Conservation (phyloP, 2,329 filamentous ascomycete genomes). For the Trichoderma sp. region DNA sequence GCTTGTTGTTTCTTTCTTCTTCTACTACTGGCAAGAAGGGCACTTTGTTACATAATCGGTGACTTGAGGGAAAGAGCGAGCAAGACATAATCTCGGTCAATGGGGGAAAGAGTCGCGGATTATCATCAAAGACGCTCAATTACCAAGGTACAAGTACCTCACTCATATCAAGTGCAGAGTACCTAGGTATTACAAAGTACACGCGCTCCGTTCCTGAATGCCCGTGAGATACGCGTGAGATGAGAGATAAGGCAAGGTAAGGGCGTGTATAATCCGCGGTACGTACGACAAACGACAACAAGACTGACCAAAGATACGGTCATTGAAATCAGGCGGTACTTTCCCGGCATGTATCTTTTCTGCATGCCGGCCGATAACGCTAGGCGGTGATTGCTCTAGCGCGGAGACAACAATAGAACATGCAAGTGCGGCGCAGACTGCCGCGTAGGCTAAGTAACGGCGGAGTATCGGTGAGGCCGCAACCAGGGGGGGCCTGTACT, state of each 20-base stretch:
- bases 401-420: constrained; percentile 10
- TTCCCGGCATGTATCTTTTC: constrained; percentile 15
- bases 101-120: background rate
- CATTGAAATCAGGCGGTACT: constrained; percentile 19
- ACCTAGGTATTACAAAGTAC: background rate
- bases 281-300: constrained; percentile 26
- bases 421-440: constrained; percentile 1
- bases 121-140: background rate
- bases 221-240: background rate
- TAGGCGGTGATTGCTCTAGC: background rate
- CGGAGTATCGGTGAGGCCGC: constrained; percentile 26
- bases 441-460: constrained; percentile 3
- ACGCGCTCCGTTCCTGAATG: background rate
- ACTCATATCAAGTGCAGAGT: background rate
- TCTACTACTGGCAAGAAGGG: background rate
- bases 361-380: constrained; percentile 20
- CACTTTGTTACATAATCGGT: background rate
- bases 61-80: background rate
- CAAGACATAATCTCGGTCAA: background rate
- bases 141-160: too few relatives aligned
- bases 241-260: constrained; percentile 7
- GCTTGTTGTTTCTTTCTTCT: background rate
- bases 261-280: constrained; percentile 19
- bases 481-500: background rate
- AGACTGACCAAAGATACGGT: constrained; percentile 9